Base-by-base conservation (phyloP, 2,329 filamentous ascomycete genomes). In the Colletotrichum higginsianum region DNA sequence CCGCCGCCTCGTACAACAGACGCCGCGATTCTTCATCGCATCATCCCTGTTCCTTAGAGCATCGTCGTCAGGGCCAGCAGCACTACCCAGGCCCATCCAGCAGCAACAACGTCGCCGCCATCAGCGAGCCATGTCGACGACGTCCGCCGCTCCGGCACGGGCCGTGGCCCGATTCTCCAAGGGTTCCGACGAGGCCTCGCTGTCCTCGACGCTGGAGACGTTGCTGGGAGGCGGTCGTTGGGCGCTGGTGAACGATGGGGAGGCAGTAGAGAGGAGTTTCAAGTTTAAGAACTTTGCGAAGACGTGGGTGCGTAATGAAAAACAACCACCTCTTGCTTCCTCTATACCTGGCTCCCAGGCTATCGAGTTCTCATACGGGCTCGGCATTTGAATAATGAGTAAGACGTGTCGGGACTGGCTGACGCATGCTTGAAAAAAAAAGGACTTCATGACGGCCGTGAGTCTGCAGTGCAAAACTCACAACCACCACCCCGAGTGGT, bases 401-500 rank as follows among this genome's bases (percentile, higher is more conserved):
- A 12, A 21, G 16, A 38, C 42, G 30, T 38, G 57, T n/a, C n/a
- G 21, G 26, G 0, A 55, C 44, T 65, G 50, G 71, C 63, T 38
- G 58, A 66, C 12, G 21, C 30, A 30, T 7, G 15, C 35, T 38
- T 38, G 35, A 2, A 2, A 1, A 23, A n/a, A 5, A n/a, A 73
- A 92, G 91, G 90, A 91, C 74, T 94, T 94, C 81, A 94, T 94
- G 92, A 92, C 91, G n/a, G 86, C 86, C 2, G 87, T 94, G 16
- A 90, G 92, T 13, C 82, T 90, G 42, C 88, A 93, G 76, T 93
- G 91, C 81, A 92, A 92, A 77, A 79, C 88, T 47, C 86, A 88
- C 77, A 92, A 90, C 75, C 92, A 94, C 78, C 92, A 94, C 77
- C 92, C 92, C 0, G 92, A 94, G 79, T 94, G 92, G 92, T 91